Percentiles rank a stretch among this genome's conserved stretches.
Conservation (phyloP, 768 basidiomycete species). For the Mrakia gelida region DNA sequence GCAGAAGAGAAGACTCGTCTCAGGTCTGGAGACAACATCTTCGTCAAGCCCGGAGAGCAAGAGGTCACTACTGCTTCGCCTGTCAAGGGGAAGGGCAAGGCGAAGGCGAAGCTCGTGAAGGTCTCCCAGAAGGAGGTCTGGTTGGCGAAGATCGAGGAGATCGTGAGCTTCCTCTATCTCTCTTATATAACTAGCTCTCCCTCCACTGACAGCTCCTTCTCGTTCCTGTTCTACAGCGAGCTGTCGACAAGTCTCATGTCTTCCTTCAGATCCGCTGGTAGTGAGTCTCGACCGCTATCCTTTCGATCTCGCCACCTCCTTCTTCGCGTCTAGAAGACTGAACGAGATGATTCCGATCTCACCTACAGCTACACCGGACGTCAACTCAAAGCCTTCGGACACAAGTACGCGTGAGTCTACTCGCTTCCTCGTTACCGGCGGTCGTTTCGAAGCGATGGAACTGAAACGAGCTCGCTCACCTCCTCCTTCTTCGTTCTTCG, state of each 20-base stretch:
- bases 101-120: slow-evolving; percentile 2
- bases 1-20: neutral
- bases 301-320: too few relatives aligned
- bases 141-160: slow-evolving; percentile 7
- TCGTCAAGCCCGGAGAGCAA: slow-evolving; percentile 16
- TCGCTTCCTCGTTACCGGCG: neutral
- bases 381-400: slow-evolving; percentile 1
- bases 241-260: slow-evolving; percentile 15
- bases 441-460: neutral
- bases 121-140: neutral
- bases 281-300: neutral
- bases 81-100: slow-evolving; percentile 1
- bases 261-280: slow-evolving; percentile 10
- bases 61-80: neutral
- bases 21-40: slow-evolving; percentile 23
- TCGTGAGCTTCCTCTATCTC: neutral
- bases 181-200: neutral
- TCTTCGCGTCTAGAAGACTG: neutral
- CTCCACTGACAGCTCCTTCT: neutral
- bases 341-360: neutral
- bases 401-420: neutral
- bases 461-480: neutral
- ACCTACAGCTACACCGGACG: neutral
- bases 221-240: neutral
- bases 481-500: neutral